Evolutionary conservation across 2,329 filamentous ascomycete genomes (phyloP).

Genomic region (Colletotrichum chrysophilum): DNA sequence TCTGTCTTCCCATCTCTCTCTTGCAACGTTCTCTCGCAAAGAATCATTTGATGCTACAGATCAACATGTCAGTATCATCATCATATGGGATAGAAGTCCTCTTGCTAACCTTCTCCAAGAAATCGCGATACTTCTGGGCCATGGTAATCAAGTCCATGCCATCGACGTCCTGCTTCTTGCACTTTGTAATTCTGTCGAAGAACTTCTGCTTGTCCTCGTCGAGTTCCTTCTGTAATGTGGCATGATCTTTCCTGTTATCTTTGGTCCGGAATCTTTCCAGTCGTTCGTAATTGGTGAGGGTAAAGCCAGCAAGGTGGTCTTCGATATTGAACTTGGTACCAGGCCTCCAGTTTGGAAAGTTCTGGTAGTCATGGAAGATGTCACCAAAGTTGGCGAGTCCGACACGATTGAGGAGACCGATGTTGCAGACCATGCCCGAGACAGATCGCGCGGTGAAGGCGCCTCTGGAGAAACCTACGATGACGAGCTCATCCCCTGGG

Average conservation of each 20-base stretch:
- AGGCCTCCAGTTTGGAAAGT: slow-evolving; percentile 6
- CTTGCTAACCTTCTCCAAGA: neutral
- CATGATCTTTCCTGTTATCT: neutral
- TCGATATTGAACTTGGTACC: neutral
- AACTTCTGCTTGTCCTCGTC: neutral
- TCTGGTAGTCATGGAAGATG: slow-evolving; percentile 23
- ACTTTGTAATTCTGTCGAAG: neutral
- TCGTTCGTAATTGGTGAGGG: neutral
- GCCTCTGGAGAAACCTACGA: slow-evolving; percentile 40
- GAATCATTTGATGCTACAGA: slow-evolving; percentile 5
- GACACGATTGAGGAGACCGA: slow-evolving; percentile 19
- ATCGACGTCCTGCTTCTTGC: neutral
- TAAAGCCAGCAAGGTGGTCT: slow-evolving; percentile 12
- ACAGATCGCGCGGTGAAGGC: slow-evolving; percentile 42
- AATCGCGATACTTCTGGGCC: neutral
- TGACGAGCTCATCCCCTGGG: slow-evolving; percentile 36
- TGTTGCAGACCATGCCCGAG: slow-evolving; percentile 27
- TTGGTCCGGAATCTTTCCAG: neutral
- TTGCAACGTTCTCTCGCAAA: neutral
- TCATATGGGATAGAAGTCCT: neutral
- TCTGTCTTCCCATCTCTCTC: neutral
- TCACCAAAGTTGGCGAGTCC: slow-evolving; percentile 14
- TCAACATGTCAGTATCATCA: neutral
- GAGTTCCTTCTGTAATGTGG: neutral
- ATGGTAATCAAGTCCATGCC: neutral